Base-by-base conservation (phyloP, 345 rosid genomes). In the Gossypium rotundifolium region DNA sequence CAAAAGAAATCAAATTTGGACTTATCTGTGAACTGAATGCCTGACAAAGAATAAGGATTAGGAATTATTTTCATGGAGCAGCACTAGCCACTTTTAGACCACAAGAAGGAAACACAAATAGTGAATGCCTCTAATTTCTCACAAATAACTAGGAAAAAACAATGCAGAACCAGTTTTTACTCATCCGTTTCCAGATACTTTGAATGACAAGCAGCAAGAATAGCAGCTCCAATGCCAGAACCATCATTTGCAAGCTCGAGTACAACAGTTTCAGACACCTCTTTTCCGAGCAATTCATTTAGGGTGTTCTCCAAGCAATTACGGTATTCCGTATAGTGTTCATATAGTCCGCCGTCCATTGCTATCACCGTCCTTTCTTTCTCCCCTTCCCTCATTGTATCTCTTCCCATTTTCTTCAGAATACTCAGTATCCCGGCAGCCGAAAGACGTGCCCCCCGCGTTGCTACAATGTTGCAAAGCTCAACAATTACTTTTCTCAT, bases 361-460 rank as follows among this genome's bases (percentile, higher is more conserved):
- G 94, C 97, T 58, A 92, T 78, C 38, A 88, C 93, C 0, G 91
- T 82, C 77, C 65, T 88, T 79, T 85, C 90, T 11, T 64, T 73
- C 68, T 85, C 94, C 17, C 85, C 93, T 1, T 85, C 88, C 79
- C 82, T 88, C 29, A 73, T 9, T 0, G 79, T 23, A 72, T 92
- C 97, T 78, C 83, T 89, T 75, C 97, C 94, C 74, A 85, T 77
- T 81, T 92, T 92, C 91, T 88, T 92, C 59, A 92, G 80, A 70
- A 92, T 85, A 67, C 89, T 92, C 42, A 86, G 77, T 76, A 91
- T 80, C 66, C 97, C 97, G 11, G 94, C 97, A 65, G 97, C 93
- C 1, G 97, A 82, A 11, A 88, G 84, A 55, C 94, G 91, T 45
- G 94, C 90, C 48, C 94, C 93, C 17, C 93, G 94, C 20, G 74